Evolutionary conservation across 768 basidiomycete genomes (phyloP), one percentile per base, ranked within the genome.

Genomic region (Tephrocybe rancida): DNA sequence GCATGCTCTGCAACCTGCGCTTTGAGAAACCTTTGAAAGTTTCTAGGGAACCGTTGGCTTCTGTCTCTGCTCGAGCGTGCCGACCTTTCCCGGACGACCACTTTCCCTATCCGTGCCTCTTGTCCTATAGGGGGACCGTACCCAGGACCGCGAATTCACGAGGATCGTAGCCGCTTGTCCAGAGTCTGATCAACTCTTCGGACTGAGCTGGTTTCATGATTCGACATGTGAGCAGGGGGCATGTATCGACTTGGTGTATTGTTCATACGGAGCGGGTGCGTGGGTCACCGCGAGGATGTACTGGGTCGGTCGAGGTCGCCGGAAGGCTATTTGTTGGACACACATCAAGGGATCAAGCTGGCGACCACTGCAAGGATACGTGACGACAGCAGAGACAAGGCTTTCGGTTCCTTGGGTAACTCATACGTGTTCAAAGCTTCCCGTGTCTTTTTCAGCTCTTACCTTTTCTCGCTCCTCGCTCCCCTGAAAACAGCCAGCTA

Each of bases 401-500:
- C 68, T 64, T 56, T 52, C 63, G 70, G 67, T 71, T 70, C 67
- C 61, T 54, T 56, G 60, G 61, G 71, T 72, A 72, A 74, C 65
- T 63, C 64, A 64, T 61, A 66, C 69, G 67, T 64, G 64, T 61
- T 24, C 46, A 58, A 54, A 62, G 61, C 54, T 52, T 48, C 44
- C 43, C 19, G 47, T 54, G 47, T 59, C 61, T 61, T 56, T 64
- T 59, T 66, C 59, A 60, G 67, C 72, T 75, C 73, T 73, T 71
- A 67, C 61, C 56, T 73, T 71, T 73, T 70, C 69, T 71, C 67
- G 72, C 60, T 64, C 62, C 64, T 64, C 61, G 62, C 64, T 67
- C 64, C 70, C 68, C 63, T 69, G 69, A 77, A 41, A 53, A 78
- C 72, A 70, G 62, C 72, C 76, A 71, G 71, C 80, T 81, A 67